Evolutionary conservation across 2,329 filamentous ascomycete genomes (phyloP).

Genomic region (Colletotrichum tanaceti): DNA sequence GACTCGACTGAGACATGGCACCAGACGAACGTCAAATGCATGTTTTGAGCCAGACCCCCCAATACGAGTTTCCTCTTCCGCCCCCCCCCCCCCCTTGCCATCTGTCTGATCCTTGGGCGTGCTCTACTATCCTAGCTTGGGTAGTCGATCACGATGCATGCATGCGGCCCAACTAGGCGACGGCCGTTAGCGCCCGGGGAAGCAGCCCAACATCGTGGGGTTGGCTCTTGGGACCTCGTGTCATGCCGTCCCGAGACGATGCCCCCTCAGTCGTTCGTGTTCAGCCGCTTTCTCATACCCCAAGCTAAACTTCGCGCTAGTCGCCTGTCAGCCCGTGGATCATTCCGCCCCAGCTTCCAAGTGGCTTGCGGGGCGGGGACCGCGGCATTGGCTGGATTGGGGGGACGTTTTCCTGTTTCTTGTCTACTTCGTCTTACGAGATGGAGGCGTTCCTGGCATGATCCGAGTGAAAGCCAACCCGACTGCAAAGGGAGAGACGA

Average conservation of each 20-base stretch:
- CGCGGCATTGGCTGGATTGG: conserved; percentile 4
- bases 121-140: neutral
- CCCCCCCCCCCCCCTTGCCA: neutral
- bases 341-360: conserved; percentile 2
- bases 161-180: neutral
- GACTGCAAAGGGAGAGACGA: neutral
- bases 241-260: neutral
- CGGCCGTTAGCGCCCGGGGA: neutral
- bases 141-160: conserved; percentile 2
- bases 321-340: conserved; percentile 9
- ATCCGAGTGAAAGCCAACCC: neutral
- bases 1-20: conserved; percentile 17
- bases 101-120: neutral
- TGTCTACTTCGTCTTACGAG: neutral
- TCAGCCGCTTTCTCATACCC: neutral
- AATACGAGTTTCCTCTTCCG: conserved; percentile 19
- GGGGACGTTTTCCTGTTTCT: conserved; percentile 4
- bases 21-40: neutral
- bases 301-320: conserved; percentile 5
- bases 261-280: neutral
- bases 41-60: neutral
- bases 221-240: neutral
- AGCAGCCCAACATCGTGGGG: neutral
- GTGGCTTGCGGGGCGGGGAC: conserved; percentile 13
- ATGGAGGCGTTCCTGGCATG: neutral